Conservation (phyloP, 1,284 basidiomycete species). For the Singerocomus inundabilis region DNA sequence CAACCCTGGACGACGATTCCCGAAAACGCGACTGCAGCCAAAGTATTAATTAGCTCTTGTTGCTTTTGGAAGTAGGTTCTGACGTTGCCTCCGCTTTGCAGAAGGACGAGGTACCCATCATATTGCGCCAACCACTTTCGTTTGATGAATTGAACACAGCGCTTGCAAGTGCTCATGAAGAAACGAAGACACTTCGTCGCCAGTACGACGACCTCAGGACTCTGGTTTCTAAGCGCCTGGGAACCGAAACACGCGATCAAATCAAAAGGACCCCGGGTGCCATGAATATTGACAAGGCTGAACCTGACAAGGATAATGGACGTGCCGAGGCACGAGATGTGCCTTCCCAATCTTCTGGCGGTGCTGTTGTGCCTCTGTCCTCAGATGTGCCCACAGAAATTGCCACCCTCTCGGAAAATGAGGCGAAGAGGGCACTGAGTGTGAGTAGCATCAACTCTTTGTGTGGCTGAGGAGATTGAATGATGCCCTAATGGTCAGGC, state of each 20-base stretch:
- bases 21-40: slow-evolving; percentile 5
- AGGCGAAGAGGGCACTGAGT: slow-evolving; percentile 20
- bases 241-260: slow-evolving; percentile 6
- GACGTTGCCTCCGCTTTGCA: slow-evolving; percentile 5
- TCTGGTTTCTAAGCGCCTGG: slow-evolving; percentile 16
- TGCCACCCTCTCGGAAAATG: slow-evolving; percentile 18
- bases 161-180: slow-evolving; percentile 23
- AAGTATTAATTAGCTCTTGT: slow-evolving; percentile 7
- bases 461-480: background rate
- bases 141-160: slow-evolving; percentile 29
- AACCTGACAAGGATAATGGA: background rate
- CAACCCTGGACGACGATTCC: slow-evolving; percentile 16
- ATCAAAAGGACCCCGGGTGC: background rate
- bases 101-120: slow-evolving; percentile 8
- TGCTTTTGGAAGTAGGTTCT: slow-evolving; percentile 1
- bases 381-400: slow-evolving; percentile 16
- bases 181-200: slow-evolving; percentile 25
- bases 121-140: slow-evolving; percentile 17
- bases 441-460: slow-evolving; percentile 14
- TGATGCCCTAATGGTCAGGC: slow-evolving; percentile 5
- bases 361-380: background rate
- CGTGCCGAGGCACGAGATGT: background rate
- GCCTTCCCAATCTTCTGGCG: background rate
- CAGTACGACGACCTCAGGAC: slow-evolving; percentile 26
- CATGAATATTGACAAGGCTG: background rate